phyloP scores from a whole-genome alignment of 257 asterid genomes.

The Nicotiana knightiana region DNA sequence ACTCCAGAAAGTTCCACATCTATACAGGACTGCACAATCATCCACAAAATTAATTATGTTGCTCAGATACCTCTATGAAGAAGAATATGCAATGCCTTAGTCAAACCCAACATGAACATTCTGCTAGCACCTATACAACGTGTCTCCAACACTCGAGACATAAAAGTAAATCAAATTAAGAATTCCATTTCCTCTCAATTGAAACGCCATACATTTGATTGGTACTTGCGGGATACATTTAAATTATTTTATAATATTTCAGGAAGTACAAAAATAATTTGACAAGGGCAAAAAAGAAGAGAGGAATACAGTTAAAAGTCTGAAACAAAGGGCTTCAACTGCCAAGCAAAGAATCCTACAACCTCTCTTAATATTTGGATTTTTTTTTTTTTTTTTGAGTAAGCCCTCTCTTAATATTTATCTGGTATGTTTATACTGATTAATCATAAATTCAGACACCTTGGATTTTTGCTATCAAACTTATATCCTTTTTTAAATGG shows the following conservation, averaged over 20 bases:
- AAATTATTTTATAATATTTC: neutral
- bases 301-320: neutral
- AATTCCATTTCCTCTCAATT: neutral
- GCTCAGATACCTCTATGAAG: neutral
- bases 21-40: neutral
- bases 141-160: neutral
- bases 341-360: neutral
- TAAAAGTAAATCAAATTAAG: neutral
- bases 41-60: neutral
- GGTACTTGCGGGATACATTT: neutral
- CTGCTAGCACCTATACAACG: neutral
- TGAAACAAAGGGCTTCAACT: conserved; percentile 4
- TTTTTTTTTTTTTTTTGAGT: no score
- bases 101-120: neutral
- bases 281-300: neutral
- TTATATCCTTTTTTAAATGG: neutral
- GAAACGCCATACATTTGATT: neutral
- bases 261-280: neutral
- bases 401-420: neutral
- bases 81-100: neutral
- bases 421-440: neutral
- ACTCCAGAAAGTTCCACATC: neutral
- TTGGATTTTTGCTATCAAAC: neutral
- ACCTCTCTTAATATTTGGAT: neutral
- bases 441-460: neutral